Evolutionary conservation across 768 basidiomycete species (phyloP).

Genomic region (Suillus brevipes): DNA sequence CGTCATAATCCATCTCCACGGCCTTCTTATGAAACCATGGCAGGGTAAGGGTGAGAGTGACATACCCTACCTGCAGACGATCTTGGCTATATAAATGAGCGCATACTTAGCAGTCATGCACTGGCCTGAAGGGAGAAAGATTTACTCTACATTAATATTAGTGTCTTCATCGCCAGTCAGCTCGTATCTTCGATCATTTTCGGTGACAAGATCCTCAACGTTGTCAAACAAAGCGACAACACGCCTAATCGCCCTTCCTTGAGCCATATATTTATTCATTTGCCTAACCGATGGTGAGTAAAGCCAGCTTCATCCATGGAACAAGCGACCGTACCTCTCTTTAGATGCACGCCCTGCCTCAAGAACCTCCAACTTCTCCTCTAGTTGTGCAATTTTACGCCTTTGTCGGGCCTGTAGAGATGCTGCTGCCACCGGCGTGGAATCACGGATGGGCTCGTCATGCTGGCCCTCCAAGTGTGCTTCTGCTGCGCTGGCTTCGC

Average conservation of each 20-base stretch:
- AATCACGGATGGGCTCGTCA: too few species aligned
- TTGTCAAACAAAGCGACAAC: neutral
- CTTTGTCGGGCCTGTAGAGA: neutral
- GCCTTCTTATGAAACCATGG: neutral
- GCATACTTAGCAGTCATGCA: too few species aligned
- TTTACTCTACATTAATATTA: neutral
- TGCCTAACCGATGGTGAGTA: neutral
- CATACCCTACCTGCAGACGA: neutral
- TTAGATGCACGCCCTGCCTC: neutral
- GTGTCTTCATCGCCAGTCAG: neutral
- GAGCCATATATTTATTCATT: neutral
- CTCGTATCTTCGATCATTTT: neutral
- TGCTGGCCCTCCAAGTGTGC: too few species aligned
- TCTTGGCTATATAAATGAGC: neutral
- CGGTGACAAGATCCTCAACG: neutral
- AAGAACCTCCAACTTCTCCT: neutral
- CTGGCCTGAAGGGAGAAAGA: neutral
- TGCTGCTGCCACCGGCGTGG: too few species aligned
- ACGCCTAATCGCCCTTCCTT: neutral
- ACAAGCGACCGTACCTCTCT: neutral
- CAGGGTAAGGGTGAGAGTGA: neutral
- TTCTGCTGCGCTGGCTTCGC: too few species aligned
- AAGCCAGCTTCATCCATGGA: neutral
- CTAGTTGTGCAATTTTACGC: neutral
- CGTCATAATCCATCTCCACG: neutral